Evolutionary conservation across 169 alveolate genomes (phyloP), one percentile per base, ranked within the genome.

Genomic region (Plasmodium cynomolgi): DNA sequence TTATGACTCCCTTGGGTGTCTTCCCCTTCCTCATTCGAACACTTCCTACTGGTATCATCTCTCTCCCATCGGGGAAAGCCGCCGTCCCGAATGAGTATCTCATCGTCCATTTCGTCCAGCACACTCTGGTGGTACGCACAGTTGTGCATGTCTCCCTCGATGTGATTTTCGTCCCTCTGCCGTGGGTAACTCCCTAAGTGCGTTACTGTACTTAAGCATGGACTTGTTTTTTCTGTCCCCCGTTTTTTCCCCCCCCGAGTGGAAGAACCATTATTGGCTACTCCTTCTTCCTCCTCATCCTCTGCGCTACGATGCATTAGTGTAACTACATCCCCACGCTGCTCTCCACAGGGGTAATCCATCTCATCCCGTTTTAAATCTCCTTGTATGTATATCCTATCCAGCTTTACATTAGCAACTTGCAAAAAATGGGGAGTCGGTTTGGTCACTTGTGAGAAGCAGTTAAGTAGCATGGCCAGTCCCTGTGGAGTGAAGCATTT

Each of bases 391-490:
- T 62, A 37, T 34, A 90, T 90, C 73, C 72, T 79, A 17, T 81
- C 56, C 54, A 90, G 56, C 20, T 90, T 37, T 0, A 39, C 81
- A n/a, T 81, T 47, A 3, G 47, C 37, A 17, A 41, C 20, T 90
- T 71, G 82, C 50, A 90, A 90, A 71, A 90, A 90, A 11, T 39
- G 77, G 26, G 94, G 94, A 20, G 94, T 80, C 1, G 94, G 94
- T 15, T 90, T 90, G 41, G 83, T 41, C 13, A 90, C 74, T 71
- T 90, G 94, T n/a, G 91, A 79, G 23, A 90, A 80, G 3, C 91
- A 90, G 31, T 90, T 90, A 39, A 90, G 68, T 1, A 90, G 33
- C 94, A 90, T 90, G 17, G 84, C 83, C 39, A 90, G 83, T 5
- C 94, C 94, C 72, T 90, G 94, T 1, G 94, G 91, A 0, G 84